phyloP scores from a whole-genome alignment of 139 green algal species.

The Coelastrella sp. region DNA sequence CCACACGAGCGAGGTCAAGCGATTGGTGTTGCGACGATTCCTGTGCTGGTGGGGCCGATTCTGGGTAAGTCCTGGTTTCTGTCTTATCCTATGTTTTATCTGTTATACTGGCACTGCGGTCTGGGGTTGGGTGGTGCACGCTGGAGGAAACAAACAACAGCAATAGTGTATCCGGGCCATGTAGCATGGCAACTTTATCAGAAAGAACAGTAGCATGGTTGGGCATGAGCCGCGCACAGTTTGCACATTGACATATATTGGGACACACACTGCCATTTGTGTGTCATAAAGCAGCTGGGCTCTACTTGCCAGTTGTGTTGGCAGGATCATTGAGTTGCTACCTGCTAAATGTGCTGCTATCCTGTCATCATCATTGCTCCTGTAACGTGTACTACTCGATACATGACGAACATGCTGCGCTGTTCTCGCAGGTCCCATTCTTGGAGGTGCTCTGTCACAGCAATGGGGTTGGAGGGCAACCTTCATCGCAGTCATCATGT shows the following conservation, averaged over 20 bases:
- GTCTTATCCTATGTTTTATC: too few species aligned
- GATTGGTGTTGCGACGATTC: neutral
- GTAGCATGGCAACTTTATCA: neutral
- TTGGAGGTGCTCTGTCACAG: conserved; percentile 37
- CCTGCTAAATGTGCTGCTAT: too few species aligned
- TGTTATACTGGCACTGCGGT: too few species aligned
- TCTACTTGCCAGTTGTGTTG: too few species aligned
- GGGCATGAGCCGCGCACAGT: too few species aligned
- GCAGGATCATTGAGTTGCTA: too few species aligned
- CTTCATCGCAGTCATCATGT: conserved; percentile 10
- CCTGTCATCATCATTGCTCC: too few species aligned
- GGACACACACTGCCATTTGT: too few species aligned
- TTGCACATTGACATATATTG: too few species aligned
- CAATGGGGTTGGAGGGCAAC: conserved; percentile 21
- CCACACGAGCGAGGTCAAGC: conserved; percentile 17
- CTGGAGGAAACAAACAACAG: neutral
- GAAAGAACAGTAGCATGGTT: too few species aligned
- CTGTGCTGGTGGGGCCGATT: conserved; percentile 8
- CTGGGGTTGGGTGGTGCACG: too few species aligned
- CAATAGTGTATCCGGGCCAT: neutral
- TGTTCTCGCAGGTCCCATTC: conserved; percentile 12
- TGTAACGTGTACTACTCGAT: neutral
- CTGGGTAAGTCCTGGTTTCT: neutral
- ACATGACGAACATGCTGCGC: neutral
- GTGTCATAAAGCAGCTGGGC: too few species aligned